A percentile compares a stretch with the other conserved stretches of the same genome.
Conservation (phyloP, 208 protist species). For the Trypanosoma vivax region DNA sequence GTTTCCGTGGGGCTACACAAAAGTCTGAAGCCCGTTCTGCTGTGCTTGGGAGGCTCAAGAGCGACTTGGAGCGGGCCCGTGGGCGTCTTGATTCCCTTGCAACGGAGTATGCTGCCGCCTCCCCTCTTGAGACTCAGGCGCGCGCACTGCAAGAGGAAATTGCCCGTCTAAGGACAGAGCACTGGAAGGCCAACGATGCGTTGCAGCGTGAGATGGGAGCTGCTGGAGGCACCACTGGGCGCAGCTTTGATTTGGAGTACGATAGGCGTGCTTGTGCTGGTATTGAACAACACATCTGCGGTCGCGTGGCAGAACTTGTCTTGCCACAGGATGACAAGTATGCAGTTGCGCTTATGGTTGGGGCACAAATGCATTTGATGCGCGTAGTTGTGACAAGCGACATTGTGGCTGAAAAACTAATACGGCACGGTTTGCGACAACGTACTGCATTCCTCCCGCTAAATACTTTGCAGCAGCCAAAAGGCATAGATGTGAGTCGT, state of each 20-base stretch:
- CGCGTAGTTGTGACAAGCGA: constrained; percentile 95
- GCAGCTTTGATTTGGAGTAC: constrained; percentile 68
- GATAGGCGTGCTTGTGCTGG: constrained; percentile 38
- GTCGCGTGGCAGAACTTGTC: constrained; percentile 94
- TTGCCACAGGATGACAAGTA: constrained; percentile 57
- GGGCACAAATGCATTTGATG: constrained; percentile 88
- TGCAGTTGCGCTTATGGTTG: constrained; percentile 90
- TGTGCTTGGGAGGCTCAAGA: constrained; percentile 25
- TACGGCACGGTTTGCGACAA: constrained; percentile 89
- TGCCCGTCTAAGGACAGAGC: constrained; percentile 35
- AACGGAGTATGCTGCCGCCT: constrained; percentile 6
- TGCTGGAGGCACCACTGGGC: constrained; percentile 14
- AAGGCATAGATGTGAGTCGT: constrained; percentile 5
- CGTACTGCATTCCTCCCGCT: constrained; percentile 98
- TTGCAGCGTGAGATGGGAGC: constrained; percentile 45
- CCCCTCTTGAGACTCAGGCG: constrained; percentile 14
- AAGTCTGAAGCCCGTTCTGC: constrained; percentile 31
- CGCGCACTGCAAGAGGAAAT: constrained; percentile 36
- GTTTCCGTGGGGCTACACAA: constrained; percentile 37
- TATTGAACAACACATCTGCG: constrained; percentile 65
- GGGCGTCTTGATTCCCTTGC: constrained; percentile 29
- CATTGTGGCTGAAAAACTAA: constrained; percentile 87
- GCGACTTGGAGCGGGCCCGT: constrained; percentile 22
- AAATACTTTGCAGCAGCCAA: constrained; percentile 85
- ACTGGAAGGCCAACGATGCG: constrained; percentile 54